phyloP scores from a whole-genome alignment of 2,329 filamentous ascomycete genomes.

The Arthrobotrys conoides region DNA sequence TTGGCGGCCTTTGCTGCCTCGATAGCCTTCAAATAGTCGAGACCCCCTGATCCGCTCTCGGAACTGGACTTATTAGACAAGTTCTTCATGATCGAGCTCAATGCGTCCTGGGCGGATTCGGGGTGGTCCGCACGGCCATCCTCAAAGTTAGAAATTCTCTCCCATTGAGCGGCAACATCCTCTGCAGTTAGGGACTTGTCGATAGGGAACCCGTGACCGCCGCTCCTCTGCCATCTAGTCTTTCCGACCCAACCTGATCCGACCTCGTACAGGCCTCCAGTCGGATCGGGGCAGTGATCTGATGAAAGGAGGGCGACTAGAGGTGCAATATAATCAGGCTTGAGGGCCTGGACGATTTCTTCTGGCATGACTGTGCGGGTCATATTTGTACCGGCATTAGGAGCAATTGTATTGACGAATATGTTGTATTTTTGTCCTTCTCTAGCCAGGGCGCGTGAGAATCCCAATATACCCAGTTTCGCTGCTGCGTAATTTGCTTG shows the following conservation, averaged over 20 bases:
- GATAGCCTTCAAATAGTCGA: conserved; percentile 79
- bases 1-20: conserved; percentile 80
- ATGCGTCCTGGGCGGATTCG: conserved; percentile 79
- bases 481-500: conserved; percentile 97
- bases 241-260: conserved; percentile 92
- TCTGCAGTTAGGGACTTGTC: conserved; percentile 88
- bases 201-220: conserved; percentile 90
- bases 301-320: conserved; percentile 87
- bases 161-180: conserved; percentile 81
- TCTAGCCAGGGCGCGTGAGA: conserved; percentile 91
- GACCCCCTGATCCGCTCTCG: conserved; percentile 67
- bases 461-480: conserved; percentile 92
- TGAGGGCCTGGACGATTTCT: conserved; percentile 98
- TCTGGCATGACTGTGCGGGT: conserved; percentile 94
- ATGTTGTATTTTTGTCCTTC: conserved; percentile 99
- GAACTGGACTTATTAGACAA: conserved; percentile 78
- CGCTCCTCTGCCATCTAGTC: conserved; percentile 94
- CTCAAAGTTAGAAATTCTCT: conserved; percentile 86
- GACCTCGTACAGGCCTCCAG: conserved; percentile 91
- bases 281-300: conserved; percentile 88
- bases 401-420: conserved; percentile 96
- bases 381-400: conserved; percentile 96
- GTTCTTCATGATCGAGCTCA: conserved; percentile 87
- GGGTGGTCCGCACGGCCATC: conserved; percentile 90
- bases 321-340: conserved; percentile 97